Evolutionary conservation across 2,329 filamentous ascomycete species (phyloP).

Genomic region (Ampelomyces quisqualis): DNA sequence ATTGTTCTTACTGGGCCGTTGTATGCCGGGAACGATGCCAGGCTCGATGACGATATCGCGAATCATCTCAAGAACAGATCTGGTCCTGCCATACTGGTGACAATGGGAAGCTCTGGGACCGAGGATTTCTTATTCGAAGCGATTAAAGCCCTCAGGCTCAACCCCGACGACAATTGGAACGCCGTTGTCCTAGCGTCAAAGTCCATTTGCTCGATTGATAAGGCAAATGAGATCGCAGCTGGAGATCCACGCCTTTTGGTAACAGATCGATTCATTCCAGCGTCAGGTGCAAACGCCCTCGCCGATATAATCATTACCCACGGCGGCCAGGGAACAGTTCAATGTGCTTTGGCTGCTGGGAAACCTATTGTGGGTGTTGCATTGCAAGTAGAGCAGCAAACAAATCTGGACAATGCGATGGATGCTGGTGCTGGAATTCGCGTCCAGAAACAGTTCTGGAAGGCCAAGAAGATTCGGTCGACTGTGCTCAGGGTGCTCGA

Average conservation of each 20-base stretch:
- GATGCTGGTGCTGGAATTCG: conserved; percentile 34
- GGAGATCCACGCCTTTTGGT: conserved; percentile 31
- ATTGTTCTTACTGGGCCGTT: conserved; percentile 36
- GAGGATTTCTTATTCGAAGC: conserved; percentile 37
- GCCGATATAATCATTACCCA: conserved; percentile 34
- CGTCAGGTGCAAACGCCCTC: conserved; percentile 30
- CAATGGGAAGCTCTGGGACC: conserved; percentile 37
- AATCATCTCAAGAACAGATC: conserved; percentile 26
- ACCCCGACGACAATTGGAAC: conserved; percentile 31
- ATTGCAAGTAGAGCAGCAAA: conserved; percentile 38
- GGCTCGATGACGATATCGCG: conserved; percentile 31
- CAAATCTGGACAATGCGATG: conserved; percentile 40
- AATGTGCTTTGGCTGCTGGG: conserved; percentile 34
- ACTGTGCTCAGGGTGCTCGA: conserved; percentile 27
- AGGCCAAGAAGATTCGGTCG: conserved; percentile 29
- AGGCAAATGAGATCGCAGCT: conserved; percentile 24
- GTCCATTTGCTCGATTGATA: conserved; percentile 34
- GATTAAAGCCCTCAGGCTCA: conserved; percentile 30
- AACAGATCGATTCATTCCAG: conserved; percentile 36
- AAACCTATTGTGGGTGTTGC: conserved; percentile 37
- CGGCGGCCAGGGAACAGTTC: conserved; percentile 37
- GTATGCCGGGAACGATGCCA: conserved; percentile 23
- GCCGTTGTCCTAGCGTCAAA: conserved; percentile 34
- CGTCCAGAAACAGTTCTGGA: conserved; percentile 33
- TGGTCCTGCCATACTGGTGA: conserved; percentile 30